phyloP scores from a whole-genome alignment of 2,329 filamentous ascomycete genomes.

The Intubia oerlemansii region DNA sequence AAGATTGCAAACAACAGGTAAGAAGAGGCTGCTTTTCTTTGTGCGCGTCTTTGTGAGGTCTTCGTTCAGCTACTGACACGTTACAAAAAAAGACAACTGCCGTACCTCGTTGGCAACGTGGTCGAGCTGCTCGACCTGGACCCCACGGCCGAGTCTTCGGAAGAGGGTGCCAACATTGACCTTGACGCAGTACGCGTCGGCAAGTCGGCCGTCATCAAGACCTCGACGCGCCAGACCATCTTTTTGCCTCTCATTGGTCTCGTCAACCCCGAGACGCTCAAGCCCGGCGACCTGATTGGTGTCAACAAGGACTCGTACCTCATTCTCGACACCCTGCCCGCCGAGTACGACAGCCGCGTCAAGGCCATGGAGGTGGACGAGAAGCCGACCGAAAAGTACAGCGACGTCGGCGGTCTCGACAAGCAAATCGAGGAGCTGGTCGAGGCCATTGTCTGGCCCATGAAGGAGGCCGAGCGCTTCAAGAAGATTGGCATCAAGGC shows the following conservation, averaged over 20 bases:
- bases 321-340: conserved; percentile 85
- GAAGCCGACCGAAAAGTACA: conserved; percentile 98
- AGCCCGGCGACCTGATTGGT: conserved; percentile 89
- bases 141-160: conserved; percentile 82
- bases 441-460: conserved; percentile 96
- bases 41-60: background rate
- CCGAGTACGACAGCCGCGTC: conserved; percentile 95
- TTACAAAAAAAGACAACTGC: conserved; percentile 62
- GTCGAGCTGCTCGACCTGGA: conserved; percentile 94
- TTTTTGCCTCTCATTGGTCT: conserved; percentile 94
- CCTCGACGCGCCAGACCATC: conserved; percentile 93
- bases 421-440: conserved; percentile 99
- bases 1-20: conserved; percentile 99
- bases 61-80: background rate
- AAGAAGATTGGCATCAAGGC: conserved; percentile 99
- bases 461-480: conserved; percentile 98
- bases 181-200: conserved; percentile 89
- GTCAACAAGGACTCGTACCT: conserved; percentile 99
- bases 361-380: conserved; percentile 99
- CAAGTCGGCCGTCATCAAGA: conserved; percentile 99
- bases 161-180: conserved; percentile 97
- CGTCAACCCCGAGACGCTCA: conserved; percentile 85
- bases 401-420: conserved; percentile 87
- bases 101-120: conserved; percentile 95
- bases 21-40: too few species aligned